These are phyloP conservation scores for Microcyclospora tardicrescens DNA, from an alignment of 2,329 filamentous ascomycete species.

Conservation along the genomic window DNA sequence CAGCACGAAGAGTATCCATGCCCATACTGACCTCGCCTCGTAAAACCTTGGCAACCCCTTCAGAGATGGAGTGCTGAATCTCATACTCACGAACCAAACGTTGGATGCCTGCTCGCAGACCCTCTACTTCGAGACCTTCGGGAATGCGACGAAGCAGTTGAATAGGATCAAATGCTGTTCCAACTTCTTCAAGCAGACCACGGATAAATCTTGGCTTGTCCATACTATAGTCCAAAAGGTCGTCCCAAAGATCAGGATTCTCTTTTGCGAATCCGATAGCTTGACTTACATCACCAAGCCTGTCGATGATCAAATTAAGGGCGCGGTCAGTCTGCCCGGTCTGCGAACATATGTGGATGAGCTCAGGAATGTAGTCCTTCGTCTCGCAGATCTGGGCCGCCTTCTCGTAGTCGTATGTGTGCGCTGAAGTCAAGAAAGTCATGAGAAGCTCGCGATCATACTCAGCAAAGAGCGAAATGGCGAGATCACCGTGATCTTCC, in stretches of 20 bases:
- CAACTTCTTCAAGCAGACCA: conserved; percentile 81
- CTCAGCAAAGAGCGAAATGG: conserved; percentile 71
- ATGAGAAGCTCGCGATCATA: conserved; percentile 72
- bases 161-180: conserved; percentile 80
- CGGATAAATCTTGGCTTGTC: conserved; percentile 93
- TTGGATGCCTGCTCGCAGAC: conserved; percentile 72
- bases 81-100: conserved; percentile 94
- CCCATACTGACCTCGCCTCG: conserved; percentile 74
- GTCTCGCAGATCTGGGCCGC: conserved; percentile 67
- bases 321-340: conserved; percentile 89
- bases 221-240: conserved; percentile 91
- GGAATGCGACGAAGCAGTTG: conserved; percentile 82
- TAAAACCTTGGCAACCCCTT: conserved; percentile 75
- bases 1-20: conserved; percentile 66
- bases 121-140: conserved; percentile 83
- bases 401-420: conserved; percentile 71
- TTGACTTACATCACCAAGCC: conserved; percentile 79
- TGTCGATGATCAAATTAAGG: conserved; percentile 82
- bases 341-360: conserved; percentile 93
- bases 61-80: conserved; percentile 83
- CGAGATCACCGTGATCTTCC: conserved; percentile 71
- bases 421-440: conserved; percentile 73
- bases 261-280: conserved; percentile 92
- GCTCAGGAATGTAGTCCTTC: conserved; percentile 70
- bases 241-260: conserved; percentile 87